phyloP scores from a whole-genome alignment of 805 yeast species.

The Yamadazyma takamatsuzukensis region DNA sequence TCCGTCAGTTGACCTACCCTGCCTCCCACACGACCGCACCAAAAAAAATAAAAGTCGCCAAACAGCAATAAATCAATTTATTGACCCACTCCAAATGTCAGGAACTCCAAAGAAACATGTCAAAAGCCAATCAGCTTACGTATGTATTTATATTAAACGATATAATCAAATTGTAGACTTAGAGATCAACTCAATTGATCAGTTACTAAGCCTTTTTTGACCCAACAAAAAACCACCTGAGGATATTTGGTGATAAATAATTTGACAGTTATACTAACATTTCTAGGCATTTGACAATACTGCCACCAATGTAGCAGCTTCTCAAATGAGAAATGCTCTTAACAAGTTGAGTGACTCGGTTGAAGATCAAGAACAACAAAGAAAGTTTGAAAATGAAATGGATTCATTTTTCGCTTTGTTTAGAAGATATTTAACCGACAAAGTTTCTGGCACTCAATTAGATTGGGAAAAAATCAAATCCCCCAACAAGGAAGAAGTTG shows the following conservation, averaged over 20 bases:
- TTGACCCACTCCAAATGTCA: conserved; percentile 5
- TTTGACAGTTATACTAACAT: conserved; percentile 15
- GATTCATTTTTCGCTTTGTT: conserved; percentile 90
- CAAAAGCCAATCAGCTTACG: conserved; percentile 69
- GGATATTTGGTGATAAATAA: conserved; percentile 1
- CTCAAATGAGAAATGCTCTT: conserved; percentile 95
- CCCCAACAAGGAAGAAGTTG: conserved; percentile 86
- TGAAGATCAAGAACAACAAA: conserved; percentile 43
- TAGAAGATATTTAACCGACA: conserved; percentile 87
- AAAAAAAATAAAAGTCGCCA: conserved; percentile 13
- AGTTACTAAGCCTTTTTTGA: background rate
- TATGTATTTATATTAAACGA: conserved; percentile 31
- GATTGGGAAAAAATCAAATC: conserved; percentile 97
- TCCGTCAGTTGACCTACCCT: background rate
- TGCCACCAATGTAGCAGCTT: conserved; percentile 91
- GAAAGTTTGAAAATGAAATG: conserved; percentile 82
- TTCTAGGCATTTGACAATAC: conserved; percentile 85
- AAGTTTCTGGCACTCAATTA: conserved; percentile 77
- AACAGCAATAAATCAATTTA: conserved; percentile 14
- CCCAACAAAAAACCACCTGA: background rate
- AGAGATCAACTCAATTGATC: background rate
- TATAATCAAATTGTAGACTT: background rate
- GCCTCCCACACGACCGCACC: conserved; percentile 13
- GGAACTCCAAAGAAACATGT: conserved; percentile 53
- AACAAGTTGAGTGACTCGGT: conserved; percentile 87